Percentiles rank a stretch among this genome's conserved stretches.
These are phyloP conservation scores for Podospora pseudopauciseta DNA, from an alignment of 495 filamentous ascomycete genomes.

Conservation along the genomic window DNA sequence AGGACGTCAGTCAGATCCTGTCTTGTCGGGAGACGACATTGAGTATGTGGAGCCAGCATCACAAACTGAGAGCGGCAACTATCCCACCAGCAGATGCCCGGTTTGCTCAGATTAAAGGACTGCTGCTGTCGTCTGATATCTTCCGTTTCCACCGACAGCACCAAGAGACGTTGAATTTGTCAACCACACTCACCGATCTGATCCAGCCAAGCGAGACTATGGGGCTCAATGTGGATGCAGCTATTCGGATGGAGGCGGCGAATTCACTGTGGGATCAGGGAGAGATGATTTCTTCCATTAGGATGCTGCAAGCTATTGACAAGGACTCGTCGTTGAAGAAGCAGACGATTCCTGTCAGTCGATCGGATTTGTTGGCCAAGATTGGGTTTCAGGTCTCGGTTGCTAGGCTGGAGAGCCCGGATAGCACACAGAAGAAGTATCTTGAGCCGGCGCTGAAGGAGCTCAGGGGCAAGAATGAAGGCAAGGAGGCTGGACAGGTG, in stretches of 20 bases:
- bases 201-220: conserved; percentile 60
- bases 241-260: conserved; percentile 72
- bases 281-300: conserved; percentile 85
- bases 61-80: conserved; percentile 57
- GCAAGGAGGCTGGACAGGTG: conserved; percentile 77
- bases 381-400: conserved; percentile 85
- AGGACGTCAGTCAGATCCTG: conserved; percentile 73
- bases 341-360: conserved; percentile 70
- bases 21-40: conserved; percentile 78
- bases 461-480: conserved; percentile 62
- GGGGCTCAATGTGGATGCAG: conserved; percentile 71
- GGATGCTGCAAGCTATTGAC: conserved; percentile 74
- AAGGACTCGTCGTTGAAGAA: conserved; percentile 58
- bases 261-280: conserved; percentile 93
- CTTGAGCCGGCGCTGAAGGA: conserved; percentile 78
- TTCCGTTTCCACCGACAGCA: conserved; percentile 73
- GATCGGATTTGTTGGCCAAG: conserved; percentile 78
- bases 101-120: conserved; percentile 65
- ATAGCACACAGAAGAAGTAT: conserved; percentile 80
- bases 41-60: conserved; percentile 69
- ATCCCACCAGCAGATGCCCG: conserved; percentile 60
- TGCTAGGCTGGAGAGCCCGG: conserved; percentile 88
- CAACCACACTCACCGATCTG: conserved; percentile 73
- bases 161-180: conserved; percentile 80
- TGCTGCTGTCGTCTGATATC: conserved; percentile 69